A percentile compares a stretch with the other conserved stretches of the same genome.
Evolutionary conservation across 179 eudicot genomes (phyloP).

Genomic region (Actinidia chinensis): DNA sequence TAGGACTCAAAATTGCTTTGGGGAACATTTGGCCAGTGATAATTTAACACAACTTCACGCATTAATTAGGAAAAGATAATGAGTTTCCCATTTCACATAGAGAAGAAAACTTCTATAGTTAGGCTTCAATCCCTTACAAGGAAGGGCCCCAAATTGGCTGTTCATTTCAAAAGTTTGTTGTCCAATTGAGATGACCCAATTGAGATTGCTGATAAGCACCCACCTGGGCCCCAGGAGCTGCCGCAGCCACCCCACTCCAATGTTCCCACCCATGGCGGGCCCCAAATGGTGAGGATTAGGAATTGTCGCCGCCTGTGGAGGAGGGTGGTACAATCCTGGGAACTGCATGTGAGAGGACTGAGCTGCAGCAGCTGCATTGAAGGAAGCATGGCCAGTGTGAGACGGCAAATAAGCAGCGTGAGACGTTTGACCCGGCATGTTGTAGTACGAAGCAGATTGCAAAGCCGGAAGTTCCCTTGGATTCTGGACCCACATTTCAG

Average conservation of each 20-base stretch:
- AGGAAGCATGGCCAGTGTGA: conserved; percentile 66
- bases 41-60: neutral
- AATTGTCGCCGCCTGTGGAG: conserved; percentile 47
- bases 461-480: conserved; percentile 66
- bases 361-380: conserved; percentile 48
- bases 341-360: conserved; percentile 94
- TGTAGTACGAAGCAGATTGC: conserved; percentile 79
- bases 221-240: conserved; percentile 9
- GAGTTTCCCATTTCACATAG: neutral
- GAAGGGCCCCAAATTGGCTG: neutral
- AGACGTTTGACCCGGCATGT: conserved; percentile 68
- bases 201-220: conserved; percentile 10
- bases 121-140: neutral
- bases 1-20: too few relatives aligned
- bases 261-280: conserved; percentile 7
- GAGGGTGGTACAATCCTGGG: conserved; percentile 73
- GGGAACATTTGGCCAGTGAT: too few relatives aligned
- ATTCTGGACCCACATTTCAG: conserved; percentile 82
- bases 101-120: conserved; percentile 7
- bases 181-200: conserved; percentile 12
- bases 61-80: neutral
- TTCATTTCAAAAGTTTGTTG: neutral
- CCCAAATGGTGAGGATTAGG: conserved; percentile 17
- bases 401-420: conserved; percentile 74
- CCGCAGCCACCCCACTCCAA: conserved; percentile 8